Percentiles rank a stretch among this genome's conserved stretches.
These are phyloP conservation scores for Fusarium ramigenum DNA, from an alignment of 2,329 filamentous ascomycete species.

Conservation along the genomic window DNA sequence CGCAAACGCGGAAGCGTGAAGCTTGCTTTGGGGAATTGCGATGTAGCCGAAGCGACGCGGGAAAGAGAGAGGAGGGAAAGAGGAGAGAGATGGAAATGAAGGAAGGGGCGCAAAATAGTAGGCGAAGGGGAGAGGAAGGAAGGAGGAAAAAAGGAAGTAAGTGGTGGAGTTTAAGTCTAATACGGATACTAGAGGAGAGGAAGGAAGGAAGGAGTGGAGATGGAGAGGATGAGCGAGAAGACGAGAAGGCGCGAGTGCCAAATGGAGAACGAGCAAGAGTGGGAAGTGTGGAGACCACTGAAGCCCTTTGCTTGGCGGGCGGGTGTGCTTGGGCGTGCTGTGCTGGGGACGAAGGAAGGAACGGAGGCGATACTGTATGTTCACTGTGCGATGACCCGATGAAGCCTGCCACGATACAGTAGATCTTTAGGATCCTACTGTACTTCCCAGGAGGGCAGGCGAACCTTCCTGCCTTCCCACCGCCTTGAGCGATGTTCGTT, in stretches of 20 bases:
- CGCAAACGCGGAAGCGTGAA: slow-evolving; percentile 36
- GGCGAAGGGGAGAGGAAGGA: slow-evolving; percentile 38
- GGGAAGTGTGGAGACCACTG: slow-evolving; percentile 15
- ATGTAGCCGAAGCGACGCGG: slow-evolving; percentile 41
- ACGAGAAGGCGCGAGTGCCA: slow-evolving; percentile 26
- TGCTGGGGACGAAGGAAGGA: slow-evolving; percentile 26
- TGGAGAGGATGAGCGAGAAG: neutral
- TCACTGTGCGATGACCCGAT: slow-evolving; percentile 13
- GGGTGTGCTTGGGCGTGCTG: slow-evolving; percentile 33
- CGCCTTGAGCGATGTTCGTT: slow-evolving; percentile 10
- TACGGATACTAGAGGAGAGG: slow-evolving; percentile 43
- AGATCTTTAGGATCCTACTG: neutral
- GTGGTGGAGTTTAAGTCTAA: slow-evolving; percentile 45
- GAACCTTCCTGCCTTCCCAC: slow-evolving; percentile 23
- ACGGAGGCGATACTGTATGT: slow-evolving; percentile 31
- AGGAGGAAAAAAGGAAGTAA: slow-evolving; percentile 44
- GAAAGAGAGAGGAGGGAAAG: slow-evolving; percentile 40
- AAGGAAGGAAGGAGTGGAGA: slow-evolving; percentile 42
- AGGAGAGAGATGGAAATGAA: slow-evolving; percentile 45
- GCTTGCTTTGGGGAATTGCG: slow-evolving; percentile 3
- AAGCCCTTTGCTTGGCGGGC: slow-evolving; percentile 36
- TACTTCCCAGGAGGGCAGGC: neutral
- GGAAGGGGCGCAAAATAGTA: slow-evolving; percentile 44
- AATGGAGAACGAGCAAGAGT: slow-evolving; percentile 27
- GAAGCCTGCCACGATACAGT: slow-evolving; percentile 13